Evolutionary conservation across 2,329 filamentous ascomycete genomes (phyloP), one percentile per base, ranked within the genome.

Genomic region (Neonectria ditissima): DNA sequence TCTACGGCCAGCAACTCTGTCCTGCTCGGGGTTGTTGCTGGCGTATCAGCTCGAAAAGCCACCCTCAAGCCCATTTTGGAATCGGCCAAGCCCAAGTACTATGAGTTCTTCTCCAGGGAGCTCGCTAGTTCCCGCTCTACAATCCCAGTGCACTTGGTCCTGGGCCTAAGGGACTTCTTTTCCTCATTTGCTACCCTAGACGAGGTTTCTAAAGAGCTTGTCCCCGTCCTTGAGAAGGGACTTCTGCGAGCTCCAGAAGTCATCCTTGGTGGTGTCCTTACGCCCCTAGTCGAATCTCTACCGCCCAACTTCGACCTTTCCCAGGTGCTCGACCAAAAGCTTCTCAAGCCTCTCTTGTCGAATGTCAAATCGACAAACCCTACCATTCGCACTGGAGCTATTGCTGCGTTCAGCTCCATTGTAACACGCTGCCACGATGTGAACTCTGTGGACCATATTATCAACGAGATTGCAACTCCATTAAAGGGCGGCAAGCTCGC

Each of bases 311-410:
- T 96, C 70, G 95, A 99, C 73, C 84, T 98, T 18, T 95, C 95
- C 9, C 86, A 89, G 39, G 81, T 92, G 5, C 83, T 98, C 18
- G 85, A 87, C 55, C 83, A 85, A 26, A 92, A 91, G 65, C 84
- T 99, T 37, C 79, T 97, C 39, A 98, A 97, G 77, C 93, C 94
- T 6, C 82, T 99, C 13, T 80, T 98, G n/a, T 90, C 93, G 43
- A 97, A 94, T 75, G 84, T 94, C 77, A 97, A 97, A 78, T 98
- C 96, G 1, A 94, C 92, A 74, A 98, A 97, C 76, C 82, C 87
- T 14, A 79, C 80, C 2, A 93, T 97, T 65, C 90, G 95, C 59
- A 87, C 87, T 65, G 94, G 93, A 24, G 92, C 92, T 9, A 80
- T 94, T 22, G 84, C 86, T 41, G 91, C 91, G 8, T 97, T 98